Evolutionary conservation across 768 basidiomycete species (phyloP).

Genomic region (Crucibulum laeve): DNA sequence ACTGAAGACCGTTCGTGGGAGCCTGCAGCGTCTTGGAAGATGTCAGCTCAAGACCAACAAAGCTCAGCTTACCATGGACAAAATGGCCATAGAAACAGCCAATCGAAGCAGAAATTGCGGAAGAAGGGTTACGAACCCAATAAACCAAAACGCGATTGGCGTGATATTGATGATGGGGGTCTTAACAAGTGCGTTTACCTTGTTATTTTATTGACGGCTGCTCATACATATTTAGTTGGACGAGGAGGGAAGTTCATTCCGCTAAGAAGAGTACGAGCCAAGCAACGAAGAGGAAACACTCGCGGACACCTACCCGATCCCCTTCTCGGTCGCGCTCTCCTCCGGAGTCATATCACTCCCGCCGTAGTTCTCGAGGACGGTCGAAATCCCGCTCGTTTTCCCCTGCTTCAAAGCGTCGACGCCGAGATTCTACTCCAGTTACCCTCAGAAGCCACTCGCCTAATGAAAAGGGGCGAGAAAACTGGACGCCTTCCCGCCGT

Average conservation of each 20-base stretch:
- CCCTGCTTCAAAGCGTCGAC: slow-evolving; percentile 51
- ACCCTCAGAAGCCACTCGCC: slow-evolving; percentile 44
- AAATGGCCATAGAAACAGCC: slow-evolving; percentile 28
- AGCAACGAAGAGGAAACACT: slow-evolving; percentile 41
- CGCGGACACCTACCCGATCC: slow-evolving; percentile 51
- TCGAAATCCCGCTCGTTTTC: slow-evolving; percentile 61
- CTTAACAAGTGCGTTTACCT: slow-evolving; percentile 63
- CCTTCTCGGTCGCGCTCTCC: slow-evolving; percentile 62
- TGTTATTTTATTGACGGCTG: slow-evolving; percentile 3
- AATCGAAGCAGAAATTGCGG: slow-evolving; percentile 22
- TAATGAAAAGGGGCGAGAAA: slow-evolving; percentile 36
- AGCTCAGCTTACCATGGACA: slow-evolving; percentile 33
- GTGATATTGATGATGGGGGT: slow-evolving; percentile 55
- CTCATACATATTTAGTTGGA: slow-evolving; percentile 47
- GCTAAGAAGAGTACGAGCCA: slow-evolving; percentile 32
- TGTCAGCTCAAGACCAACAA: slow-evolving; percentile 36
- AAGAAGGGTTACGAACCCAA: slow-evolving; percentile 28
- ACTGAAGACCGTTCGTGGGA: slow-evolving; percentile 65
- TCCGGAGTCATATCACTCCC: slow-evolving; percentile 61
- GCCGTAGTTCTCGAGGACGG: slow-evolving; percentile 58
- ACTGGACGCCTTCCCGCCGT: slow-evolving; percentile 21
- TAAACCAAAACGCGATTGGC: slow-evolving; percentile 45
- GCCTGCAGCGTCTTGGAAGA: slow-evolving; percentile 66
- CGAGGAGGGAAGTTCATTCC: slow-evolving; percentile 46
- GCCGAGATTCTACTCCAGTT: slow-evolving; percentile 47